Evolutionary conservation across 164 flowering plant genomes (phyloP), one percentile per base, ranked within the genome.

Genomic region (Vitis amurensis): DNA sequence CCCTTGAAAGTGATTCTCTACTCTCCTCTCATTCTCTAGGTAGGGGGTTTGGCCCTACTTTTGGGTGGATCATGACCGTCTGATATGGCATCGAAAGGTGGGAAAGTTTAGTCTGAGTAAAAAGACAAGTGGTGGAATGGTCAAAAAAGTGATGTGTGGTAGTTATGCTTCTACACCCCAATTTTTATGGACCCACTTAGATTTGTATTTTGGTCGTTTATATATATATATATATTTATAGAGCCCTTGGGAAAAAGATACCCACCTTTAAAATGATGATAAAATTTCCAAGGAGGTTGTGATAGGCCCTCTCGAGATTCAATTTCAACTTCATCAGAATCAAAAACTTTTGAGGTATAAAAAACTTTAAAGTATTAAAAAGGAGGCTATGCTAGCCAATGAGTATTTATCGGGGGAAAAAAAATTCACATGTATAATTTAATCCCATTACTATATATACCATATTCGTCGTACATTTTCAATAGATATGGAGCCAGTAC

Each of bases 61-160:
- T 61, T 30, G 50, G 31, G n/a, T 14, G 13, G n/a, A 51, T 60
- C n/a, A 3, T 50, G 44, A 11, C 65, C 50, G 71, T 51, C 30
- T 10, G 57, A 69, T 50, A 7, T 2, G 16, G 1, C 19, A 65
- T 15, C 15, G 17, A 23, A 29, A n/a, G 1, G 3, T 31, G 62
- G 17, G 27, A 59, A 68, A 59, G 68, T 13, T 31, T 52, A 19
- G 14, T 10, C 8, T 0, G 10, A 12, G 9, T 9, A 11, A 29
- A 44, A 16, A 37, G 15, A 27, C 5, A 17, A 27, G 50, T 61
- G 50, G 68, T 70, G 67, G 67, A 63, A 27, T 71, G 73, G 73
- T 71, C 68, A 71, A 71, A 71, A 71, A 51, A 70, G 73, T 37
- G 44, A 37, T 37, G 44, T 6, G 49, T 63, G 73, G 47, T 70